Conservation (phyloP, 2,329 filamentous ascomycete species). For the Alternaria sp. region DNA sequence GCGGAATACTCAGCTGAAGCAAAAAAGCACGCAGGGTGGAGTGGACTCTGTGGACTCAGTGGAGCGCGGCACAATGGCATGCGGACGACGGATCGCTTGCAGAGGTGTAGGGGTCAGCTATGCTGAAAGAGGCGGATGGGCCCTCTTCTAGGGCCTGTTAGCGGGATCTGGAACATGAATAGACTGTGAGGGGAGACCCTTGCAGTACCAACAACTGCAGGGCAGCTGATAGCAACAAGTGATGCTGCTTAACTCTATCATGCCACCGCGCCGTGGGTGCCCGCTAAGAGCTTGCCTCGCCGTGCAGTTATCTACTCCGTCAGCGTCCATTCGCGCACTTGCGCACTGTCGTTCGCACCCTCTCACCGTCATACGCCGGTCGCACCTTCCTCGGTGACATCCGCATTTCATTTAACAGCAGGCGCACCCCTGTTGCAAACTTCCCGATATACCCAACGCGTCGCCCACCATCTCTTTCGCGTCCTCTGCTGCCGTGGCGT, state of each 20-base stretch:
- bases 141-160: background rate
- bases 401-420: slow-evolving; percentile 19
- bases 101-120: slow-evolving; percentile 1
- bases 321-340: background rate
- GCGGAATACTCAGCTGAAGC: slow-evolving; percentile 1
- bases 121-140: background rate
- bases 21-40: slow-evolving; percentile 5
- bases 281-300: background rate
- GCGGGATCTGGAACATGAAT: slow-evolving; percentile 26
- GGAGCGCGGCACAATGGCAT: background rate
- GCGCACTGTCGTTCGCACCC: background rate
- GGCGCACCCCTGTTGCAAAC: slow-evolving; percentile 15
- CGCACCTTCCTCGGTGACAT: slow-evolving; percentile 15
- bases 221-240: slow-evolving; percentile 14
- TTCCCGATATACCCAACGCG: slow-evolving; percentile 8
- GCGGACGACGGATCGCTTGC: slow-evolving; percentile 3
- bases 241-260: slow-evolving; percentile 10
- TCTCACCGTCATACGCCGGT: background rate
- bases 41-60: background rate
- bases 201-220: slow-evolving; percentile 16
- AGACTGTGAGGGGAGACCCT: slow-evolving; percentile 14
- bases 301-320: background rate
- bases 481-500: background rate
- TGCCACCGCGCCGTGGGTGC: slow-evolving; percentile 1
- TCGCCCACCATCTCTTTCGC: background rate